Percentiles rank a stretch among this genome's conserved stretches.
Conservation (phyloP, 106 monocot species). For the Amphibolis antarctica region DNA sequence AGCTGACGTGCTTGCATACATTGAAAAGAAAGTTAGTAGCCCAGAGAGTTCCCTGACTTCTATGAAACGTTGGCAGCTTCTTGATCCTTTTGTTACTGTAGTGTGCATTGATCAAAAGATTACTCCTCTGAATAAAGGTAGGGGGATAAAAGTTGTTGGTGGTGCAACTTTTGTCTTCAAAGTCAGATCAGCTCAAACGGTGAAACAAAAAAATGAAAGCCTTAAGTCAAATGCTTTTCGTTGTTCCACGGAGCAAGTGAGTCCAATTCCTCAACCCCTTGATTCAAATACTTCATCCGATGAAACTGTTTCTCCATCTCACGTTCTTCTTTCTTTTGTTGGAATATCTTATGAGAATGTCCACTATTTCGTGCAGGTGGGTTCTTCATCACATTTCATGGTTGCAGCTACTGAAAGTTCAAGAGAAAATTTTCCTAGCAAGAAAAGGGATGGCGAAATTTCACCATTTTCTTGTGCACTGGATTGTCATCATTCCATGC, state of each 20-base stretch:
- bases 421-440: not conserved
- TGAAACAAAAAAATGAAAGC: not conserved
- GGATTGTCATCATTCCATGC: constrained; percentile 7
- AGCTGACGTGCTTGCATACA: constrained; percentile 31
- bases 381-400: constrained; percentile 1
- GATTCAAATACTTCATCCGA: not conserved
- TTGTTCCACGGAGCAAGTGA: not conserved
- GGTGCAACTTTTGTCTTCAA: constrained; percentile 19
- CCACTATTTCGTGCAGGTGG: not conserved
- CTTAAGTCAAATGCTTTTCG: no score
- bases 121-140: constrained; percentile 39
- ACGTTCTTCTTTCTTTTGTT: not conserved
- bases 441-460: not conserved
- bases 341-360: constrained; percentile 1
- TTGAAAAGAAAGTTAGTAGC: not conserved
- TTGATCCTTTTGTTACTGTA: constrained; percentile 73
- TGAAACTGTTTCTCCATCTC: not conserved
- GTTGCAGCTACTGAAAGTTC: not conserved
- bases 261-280: not conserved
- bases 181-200: no score
- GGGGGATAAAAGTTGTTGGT: constrained; percentile 37
- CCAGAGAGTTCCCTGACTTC: constrained; percentile 22
- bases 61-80: constrained; percentile 49
- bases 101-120: constrained; percentile 67
- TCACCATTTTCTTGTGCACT: not conserved